Evolutionary conservation across 2,329 filamentous ascomycete genomes (phyloP), one percentile per base, ranked within the genome.

Genomic region (Aspergillus sojae): DNA sequence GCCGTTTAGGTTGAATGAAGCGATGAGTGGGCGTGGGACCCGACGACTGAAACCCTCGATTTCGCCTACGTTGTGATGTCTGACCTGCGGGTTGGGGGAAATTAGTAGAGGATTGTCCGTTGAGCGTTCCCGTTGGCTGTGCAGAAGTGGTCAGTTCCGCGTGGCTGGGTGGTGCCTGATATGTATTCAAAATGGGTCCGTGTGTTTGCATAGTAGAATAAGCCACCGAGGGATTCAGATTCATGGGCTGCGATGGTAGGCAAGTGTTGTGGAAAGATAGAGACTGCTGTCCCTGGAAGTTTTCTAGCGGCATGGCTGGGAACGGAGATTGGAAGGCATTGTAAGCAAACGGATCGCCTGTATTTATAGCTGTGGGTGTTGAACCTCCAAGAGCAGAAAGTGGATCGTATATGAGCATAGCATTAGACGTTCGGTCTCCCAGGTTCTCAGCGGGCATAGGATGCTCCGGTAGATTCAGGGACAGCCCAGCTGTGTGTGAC

Each of bases 1-100:
- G 65, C 59, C 70, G 70, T 58, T 77, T 77, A 1, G 75, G 75
- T 41, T 75, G 72, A 43, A 77, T 76, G 2, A 68, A 60, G 21
- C 73, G 73, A 55, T 71, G 71, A 14, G 68, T 32, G 19, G 57
- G 39, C 1, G 57, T 57, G 1, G 67, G 64, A 23, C 34, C 58
- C 36, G 66, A 66, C 10, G 65, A 58, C 23, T 65, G 71, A 46
- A 61, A 60, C 26, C 68, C 67, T 32, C 65, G 70, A 30, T 48
- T 57, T 39, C 64, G 65, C 19, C 58, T 62, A 34, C 56, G 67
- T 28, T 59, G 30, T 26, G 28, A 39, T 34, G 48, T 30, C 16
- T 62, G 34, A 5, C 61, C 63, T 14, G 55, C n/a, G 12, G 57
- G 43, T 21, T 60, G 62, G 34, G 61, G 41, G 21, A 55, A 21